Conservation (phyloP, 768 basidiomycete genomes). For the Cyclocybe cylindracea region DNA sequence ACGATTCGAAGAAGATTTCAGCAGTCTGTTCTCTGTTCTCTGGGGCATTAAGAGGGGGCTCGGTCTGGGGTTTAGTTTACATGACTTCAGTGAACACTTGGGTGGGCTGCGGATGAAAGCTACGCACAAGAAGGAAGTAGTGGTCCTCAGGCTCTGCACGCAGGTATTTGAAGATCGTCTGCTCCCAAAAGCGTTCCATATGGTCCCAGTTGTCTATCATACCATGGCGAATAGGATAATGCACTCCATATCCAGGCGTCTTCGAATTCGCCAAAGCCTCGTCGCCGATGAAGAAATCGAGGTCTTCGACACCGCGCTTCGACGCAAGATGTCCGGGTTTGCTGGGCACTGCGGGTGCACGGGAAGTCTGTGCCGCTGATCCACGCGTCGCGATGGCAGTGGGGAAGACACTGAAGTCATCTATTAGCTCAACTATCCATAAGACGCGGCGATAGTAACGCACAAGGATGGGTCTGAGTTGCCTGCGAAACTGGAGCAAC, state of each 20-base stretch:
- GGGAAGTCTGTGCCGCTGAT: constrained; percentile 59
- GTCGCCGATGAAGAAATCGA: constrained; percentile 99
- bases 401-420: constrained; percentile 78
- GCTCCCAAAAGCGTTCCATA: constrained; percentile 99
- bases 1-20: constrained; percentile 99
- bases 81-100: neutral
- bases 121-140: constrained; percentile 90
- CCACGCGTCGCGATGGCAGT: constrained; percentile 94
- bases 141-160: constrained; percentile 99
- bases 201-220: constrained; percentile 99
- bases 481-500: constrained; percentile 78
- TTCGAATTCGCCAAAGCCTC: constrained; percentile 96
- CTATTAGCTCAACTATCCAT: constrained; percentile 5
- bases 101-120: neutral
- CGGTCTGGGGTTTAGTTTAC: constrained; percentile 61
- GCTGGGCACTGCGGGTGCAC: constrained; percentile 76
- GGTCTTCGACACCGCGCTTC: constrained; percentile 97
- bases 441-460: constrained; percentile 30
- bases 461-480: constrained; percentile 99
- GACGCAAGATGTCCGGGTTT: constrained; percentile 93
- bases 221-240: constrained; percentile 96
- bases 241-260: constrained; percentile 90
- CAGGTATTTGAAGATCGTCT: constrained; percentile 99
- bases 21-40: constrained; percentile 99
- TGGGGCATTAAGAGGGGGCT: constrained; percentile 96